Evolutionary conservation across 306 rosid species (phyloP).

Genomic region (Ceratonia siliqua): DNA sequence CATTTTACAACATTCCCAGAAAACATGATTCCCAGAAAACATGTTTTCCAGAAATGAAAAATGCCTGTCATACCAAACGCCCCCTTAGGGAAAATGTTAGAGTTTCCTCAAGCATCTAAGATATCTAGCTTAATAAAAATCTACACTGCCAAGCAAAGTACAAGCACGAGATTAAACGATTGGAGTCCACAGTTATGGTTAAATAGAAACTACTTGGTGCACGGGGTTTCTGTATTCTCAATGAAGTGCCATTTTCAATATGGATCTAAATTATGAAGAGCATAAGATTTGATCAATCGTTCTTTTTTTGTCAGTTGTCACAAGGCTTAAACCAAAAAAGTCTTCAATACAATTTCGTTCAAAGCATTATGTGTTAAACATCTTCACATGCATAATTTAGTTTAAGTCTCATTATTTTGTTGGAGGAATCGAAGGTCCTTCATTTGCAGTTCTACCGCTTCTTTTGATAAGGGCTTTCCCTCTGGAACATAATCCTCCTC

Average conservation of each 20-base stretch:
- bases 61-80: no score
- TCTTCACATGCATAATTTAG: not conserved
- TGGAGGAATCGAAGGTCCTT: conserved; percentile 88
- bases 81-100: no score
- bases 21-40: no score
- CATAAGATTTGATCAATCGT: not conserved
- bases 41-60: no score
- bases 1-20: no score
- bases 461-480: conserved; percentile 63
- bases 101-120: no score
- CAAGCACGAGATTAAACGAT: no score
- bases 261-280: conserved; percentile 15
- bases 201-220: no score
- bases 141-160: no score
- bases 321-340: conserved; percentile 27
- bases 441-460: conserved; percentile 85
- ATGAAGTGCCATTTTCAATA: not conserved
- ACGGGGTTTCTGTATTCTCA: not conserved
- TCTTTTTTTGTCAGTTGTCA: conserved; percentile 14
- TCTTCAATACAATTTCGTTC: conserved; percentile 12
- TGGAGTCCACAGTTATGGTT: no score
- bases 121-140: no score
- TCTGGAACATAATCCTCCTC: conserved; percentile 43
- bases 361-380: conserved; percentile 8
- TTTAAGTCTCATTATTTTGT: conserved; percentile 61